Percentiles rank a stretch among this genome's conserved stretches.
Conservation (phyloP, 306 rosid species). For the Casuarina cunninghamiana region DNA sequence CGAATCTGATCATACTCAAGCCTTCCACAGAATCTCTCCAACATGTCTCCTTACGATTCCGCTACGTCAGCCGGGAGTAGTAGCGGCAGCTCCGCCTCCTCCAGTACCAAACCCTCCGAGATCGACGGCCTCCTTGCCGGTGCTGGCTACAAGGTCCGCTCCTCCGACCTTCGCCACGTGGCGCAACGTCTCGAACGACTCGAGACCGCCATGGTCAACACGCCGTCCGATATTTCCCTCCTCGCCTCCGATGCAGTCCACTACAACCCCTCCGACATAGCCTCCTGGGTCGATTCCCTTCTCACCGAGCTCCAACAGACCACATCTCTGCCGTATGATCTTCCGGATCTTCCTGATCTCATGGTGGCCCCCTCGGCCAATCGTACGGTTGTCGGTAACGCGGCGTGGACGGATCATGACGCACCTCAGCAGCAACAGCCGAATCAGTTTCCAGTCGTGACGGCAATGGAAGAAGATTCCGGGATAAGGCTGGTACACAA, state of each 20-base stretch:
- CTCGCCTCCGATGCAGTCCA: slow-evolving; percentile 59
- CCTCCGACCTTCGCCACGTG: slow-evolving; percentile 69
- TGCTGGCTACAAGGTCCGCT: slow-evolving; percentile 72
- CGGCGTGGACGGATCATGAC: slow-evolving; percentile 30
- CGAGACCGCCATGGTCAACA: slow-evolving; percentile 60
- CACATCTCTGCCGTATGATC: slow-evolving; percentile 44
- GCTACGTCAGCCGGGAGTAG: slow-evolving; percentile 25
- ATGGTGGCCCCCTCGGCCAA: slow-evolving; percentile 9
- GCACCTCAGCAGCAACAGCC: slow-evolving; percentile 29
- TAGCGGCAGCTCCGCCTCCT: slow-evolving; percentile 47
- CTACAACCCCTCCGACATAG: slow-evolving; percentile 76
- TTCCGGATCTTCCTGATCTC: slow-evolving; percentile 41
- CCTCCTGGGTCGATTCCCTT: slow-evolving; percentile 77
- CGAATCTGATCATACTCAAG: slow-evolving; percentile 4
- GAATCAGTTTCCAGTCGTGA: slow-evolving; percentile 35
- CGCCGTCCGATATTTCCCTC: slow-evolving; percentile 56
- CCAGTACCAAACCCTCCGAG: slow-evolving; percentile 40
- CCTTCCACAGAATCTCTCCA: neutral
- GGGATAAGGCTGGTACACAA: slow-evolving; percentile 76
- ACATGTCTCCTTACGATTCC: slow-evolving; percentile 52
- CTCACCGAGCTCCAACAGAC: slow-evolving; percentile 63
- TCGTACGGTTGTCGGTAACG: slow-evolving; percentile 5
- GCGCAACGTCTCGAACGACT: slow-evolving; percentile 69
- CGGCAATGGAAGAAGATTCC: slow-evolving; percentile 78
- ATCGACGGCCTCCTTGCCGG: slow-evolving; percentile 67